Evolutionary conservation across 306 rosid genomes (phyloP), one percentile per base, ranked within the genome.

Genomic region (Quercus wislizeni): DNA sequence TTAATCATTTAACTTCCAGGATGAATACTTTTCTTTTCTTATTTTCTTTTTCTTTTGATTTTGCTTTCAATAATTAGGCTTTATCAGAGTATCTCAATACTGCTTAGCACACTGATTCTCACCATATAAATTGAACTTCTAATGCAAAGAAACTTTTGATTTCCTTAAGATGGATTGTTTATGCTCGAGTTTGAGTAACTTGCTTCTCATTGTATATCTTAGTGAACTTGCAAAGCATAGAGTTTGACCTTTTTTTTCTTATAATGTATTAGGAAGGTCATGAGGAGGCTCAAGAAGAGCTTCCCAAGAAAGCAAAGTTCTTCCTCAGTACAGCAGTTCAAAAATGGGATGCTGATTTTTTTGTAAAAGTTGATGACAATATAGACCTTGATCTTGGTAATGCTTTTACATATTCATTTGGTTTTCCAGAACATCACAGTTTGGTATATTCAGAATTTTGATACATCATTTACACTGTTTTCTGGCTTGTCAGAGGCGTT

Each of bases 251-350:
- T 9, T 59, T 76, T 90, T 51, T 30, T 57, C 78, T 84, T 43
- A 54, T 75, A 55, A 75, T 67, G 13, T 85, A 80, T 78, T 80
- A 96, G 99, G 99, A 93, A 84, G 93, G 89, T 76, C 99, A 96
- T n/a, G 99, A 96, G 85, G 99, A 96, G 85, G 99, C 99, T 83
- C 93, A 93, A 77, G 99, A 96, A 78, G 98, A 93, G 86, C 85
- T 93, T 72, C 91, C 98, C 55, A 93, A 96, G 73, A 96, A 96
- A 80, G 96, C 88, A 17, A 93, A 96, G 85, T 85, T 89, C 85
- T 96, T 93, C 88, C 90, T 93, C 84, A 90, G 96, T 76, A 88
- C 97, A 25, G 98, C 98, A 18, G 94, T 96, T 86, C 97, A 88
- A 86, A 93, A 88, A 74, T 96, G 99, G 99, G 95, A 96, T 83